Base-by-base conservation (phyloP, 2,329 filamentous ascomycete genomes). In the Hymenoscyphus fraxineus region DNA sequence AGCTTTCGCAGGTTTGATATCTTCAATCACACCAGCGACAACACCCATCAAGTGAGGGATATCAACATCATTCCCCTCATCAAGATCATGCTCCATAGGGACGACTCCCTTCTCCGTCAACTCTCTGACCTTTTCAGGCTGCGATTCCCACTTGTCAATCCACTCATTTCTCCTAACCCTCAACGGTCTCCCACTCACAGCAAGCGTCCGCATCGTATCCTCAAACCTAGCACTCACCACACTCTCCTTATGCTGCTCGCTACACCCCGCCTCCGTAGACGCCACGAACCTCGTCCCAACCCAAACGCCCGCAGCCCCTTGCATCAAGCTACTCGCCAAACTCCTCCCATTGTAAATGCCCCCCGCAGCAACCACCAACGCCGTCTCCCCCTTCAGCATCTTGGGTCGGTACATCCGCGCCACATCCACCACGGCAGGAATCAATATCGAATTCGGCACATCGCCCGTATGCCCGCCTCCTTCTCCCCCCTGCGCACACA, bases 201-300 rank as follows among this genome's bases (percentile, higher is more conserved):
- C 92, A 58, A 97, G 80, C 2, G 94, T 97, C 59, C 92, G 82
- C 69, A 92, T 80, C 0, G 94, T 97, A 71, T 91, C 93, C 51
- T 89, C 87, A 72, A 92, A 93, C 12, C 81, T 83, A 64, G 92
- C 94, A n/a, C 79, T 80, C 1, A 97, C 89, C 0, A 97, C 93
- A 38, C 88, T 89, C 70, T 89, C 81, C 80, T 97, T 97, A 78
- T 97, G 93, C 80, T 88, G 80, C 71, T 89, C 83, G 75, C 88
- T 91, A 73, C 92, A 93, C 16, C 88, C 89, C 0, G 93, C 93
- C 80, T 97, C 94, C 40, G 81, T 82, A 9, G 86, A 87, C 1
- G 94, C 93, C 16, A 97, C 92, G 77, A 97, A 97, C 22, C 94
- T 83, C 66, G 94, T 97, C 35, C 94, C 94, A 0, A 98, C 93